Evolutionary conservation across 257 asterid genomes (phyloP).

Genomic region (Petrea volubilis): DNA sequence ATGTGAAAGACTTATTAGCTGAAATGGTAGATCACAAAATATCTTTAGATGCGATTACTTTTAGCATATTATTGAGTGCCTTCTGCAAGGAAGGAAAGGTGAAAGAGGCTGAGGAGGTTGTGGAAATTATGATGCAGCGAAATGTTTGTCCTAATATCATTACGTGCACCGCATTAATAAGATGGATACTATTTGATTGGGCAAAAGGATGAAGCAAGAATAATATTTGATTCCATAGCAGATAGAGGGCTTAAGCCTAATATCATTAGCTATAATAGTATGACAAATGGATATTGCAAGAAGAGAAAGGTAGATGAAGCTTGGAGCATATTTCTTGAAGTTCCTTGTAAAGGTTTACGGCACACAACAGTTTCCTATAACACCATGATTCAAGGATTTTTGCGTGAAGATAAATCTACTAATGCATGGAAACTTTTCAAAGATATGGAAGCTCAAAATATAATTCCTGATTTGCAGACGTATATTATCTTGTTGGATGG

Average conservation of each 20-base stretch:
- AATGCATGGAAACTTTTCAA: too few species aligned
- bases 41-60: not conserved
- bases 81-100: not conserved
- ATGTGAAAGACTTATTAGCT: not conserved
- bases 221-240: constrained; percentile 14
- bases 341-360: not conserved
- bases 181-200: constrained; percentile 21
- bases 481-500: too few species aligned
- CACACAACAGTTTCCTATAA: too few species aligned
- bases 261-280: constrained; percentile 7
- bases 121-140: constrained; percentile 8
- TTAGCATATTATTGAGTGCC: not conserved
- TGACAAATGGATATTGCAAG: constrained; percentile 17
- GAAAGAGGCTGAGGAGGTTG: constrained; percentile 27
- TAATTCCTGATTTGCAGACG: too few species aligned
- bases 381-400: too few species aligned
- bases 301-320: constrained; percentile 8
- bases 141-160: constrained; percentile 7
- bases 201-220: constrained; percentile 18
- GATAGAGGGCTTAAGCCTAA: constrained; percentile 16
- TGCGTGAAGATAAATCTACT: too few species aligned
- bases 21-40: not conserved
- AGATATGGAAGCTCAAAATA: too few species aligned
- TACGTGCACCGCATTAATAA: too few species aligned
- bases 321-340: not conserved